Evolutionary conservation across 495 filamentous ascomycete species (phyloP).

Genomic region (Penicillium desertorum): DNA sequence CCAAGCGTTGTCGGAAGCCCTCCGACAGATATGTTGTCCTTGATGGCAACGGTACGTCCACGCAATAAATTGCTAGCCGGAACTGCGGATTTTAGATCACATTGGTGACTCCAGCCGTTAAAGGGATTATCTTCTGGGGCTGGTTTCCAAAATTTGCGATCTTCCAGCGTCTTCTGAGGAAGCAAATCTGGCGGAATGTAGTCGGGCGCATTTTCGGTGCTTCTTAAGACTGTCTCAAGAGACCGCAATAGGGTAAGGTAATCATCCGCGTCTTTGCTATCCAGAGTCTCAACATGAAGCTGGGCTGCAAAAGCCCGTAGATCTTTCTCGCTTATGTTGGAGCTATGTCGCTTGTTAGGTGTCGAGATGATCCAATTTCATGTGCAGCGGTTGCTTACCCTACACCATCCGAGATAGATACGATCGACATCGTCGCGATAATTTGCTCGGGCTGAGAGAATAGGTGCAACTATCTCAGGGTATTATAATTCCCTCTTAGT

Average conservation of each 20-base stretch:
- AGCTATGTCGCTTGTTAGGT: constrained; percentile 14
- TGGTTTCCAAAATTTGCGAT: constrained; percentile 28
- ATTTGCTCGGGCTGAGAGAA: not conserved
- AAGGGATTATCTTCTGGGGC: constrained; percentile 30
- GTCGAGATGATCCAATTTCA: not conserved
- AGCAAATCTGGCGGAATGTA: constrained; percentile 20
- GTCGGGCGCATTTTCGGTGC: constrained; percentile 23
- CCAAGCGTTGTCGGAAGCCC: constrained; percentile 37
- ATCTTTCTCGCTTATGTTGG: constrained; percentile 14
- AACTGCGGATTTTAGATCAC: constrained; percentile 20
- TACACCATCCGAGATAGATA: not conserved
- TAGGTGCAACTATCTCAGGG: not conserved
- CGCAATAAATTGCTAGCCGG: constrained; percentile 21
- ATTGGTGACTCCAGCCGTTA: constrained; percentile 40
- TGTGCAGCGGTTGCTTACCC: not conserved
- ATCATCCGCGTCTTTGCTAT: constrained; percentile 21
- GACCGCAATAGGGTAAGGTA: constrained; percentile 34
- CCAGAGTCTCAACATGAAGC: constrained; percentile 19
- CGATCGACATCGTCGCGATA: not conserved
- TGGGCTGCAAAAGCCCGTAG: constrained; percentile 16
- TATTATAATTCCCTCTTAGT: not conserved
- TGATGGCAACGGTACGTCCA: constrained; percentile 34
- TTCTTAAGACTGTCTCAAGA: constrained; percentile 23
- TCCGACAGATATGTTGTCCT: constrained; percentile 39
- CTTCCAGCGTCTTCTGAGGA: constrained; percentile 18